Base-by-base conservation (phyloP, 257 asterid species). In the Nicotiana sylvestris region DNA sequence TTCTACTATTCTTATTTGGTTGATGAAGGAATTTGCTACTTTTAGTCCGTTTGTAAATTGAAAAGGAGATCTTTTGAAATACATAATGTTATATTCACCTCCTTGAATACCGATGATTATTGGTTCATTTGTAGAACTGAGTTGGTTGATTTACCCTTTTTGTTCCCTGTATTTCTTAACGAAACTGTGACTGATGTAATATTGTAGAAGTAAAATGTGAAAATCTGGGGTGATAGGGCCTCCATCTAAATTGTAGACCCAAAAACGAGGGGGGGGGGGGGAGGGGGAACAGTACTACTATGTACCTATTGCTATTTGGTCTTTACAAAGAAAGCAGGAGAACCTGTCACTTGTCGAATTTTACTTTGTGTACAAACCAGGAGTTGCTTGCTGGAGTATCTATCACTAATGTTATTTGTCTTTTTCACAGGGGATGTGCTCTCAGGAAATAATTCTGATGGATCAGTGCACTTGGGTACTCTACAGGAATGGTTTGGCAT, bases 401-500 rank as follows among this genome's bases (percentile, higher is more conserved):
- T 66, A 10, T 33, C 13, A 35, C 9, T 35, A 68, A 37, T 68
- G 8, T n/a, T 43, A 15, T 21, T 68, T 68, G 30, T 55, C 16
- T 35, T 33, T 61, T 66, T 61, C 58, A 62, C 85, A 96, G 99
- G 98, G 60, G 99, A 96, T 87, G 98, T 96, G 76, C 93, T 96
- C 56, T 93, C 97, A 4, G 99, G 98, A 86, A 94, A 86, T 82
- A 87, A 87, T 53, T 89, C 97, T 6, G 95, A 86, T 62, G 98
- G 96, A 83, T 85, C 93, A 10, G 88, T 90, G 85, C 99, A 94
- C 87, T 86, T 91, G 84, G 99, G 99, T 13, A 77, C 95, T 82
- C 87, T 96, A 57, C 99, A 94, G 87, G 96, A 93, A 87, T 96
- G 99, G 99, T 94, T 96, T 84, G 98, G 98, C 49, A 76, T 82